Conservation (phyloP, 306 rosid species). For the Glycine tomentella region DNA sequence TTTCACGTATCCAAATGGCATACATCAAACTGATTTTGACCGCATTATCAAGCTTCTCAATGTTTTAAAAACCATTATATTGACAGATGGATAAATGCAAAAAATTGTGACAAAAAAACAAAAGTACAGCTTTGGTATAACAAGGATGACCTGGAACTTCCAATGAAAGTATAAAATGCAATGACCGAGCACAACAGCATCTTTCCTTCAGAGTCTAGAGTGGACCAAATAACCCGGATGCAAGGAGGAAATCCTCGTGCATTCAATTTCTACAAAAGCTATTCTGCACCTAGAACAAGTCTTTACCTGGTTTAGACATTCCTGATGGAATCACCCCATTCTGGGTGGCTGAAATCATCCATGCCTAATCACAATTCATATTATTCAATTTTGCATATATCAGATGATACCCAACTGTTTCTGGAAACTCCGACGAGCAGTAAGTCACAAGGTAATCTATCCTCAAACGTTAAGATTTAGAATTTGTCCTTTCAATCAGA, state of each 20-base stretch:
- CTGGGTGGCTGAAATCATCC: conserved; percentile 32
- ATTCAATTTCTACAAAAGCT: conserved; percentile 29
- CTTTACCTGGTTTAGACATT: conserved; percentile 5
- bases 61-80: conserved; percentile 23
- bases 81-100: conserved; percentile 38
- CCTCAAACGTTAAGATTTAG: conserved; percentile 35
- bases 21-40: conserved; percentile 26
- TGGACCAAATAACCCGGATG: conserved; percentile 39
- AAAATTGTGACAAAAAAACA: too few species aligned
- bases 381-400: conserved; percentile 38
- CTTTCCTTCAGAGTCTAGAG: conserved; percentile 31
- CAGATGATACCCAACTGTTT: conserved; percentile 46
- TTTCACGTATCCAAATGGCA: conserved; percentile 36
- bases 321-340: conserved; percentile 42
- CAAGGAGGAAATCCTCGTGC: conserved; percentile 37
- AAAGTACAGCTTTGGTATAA: conserved; percentile 38
- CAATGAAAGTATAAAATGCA: conserved; percentile 22
- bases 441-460: conserved; percentile 38
- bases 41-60: conserved; percentile 34
- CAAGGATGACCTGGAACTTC: conserved; percentile 33
- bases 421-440: conserved; percentile 23
- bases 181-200: conserved; percentile 23
- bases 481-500: conserved; percentile 5
- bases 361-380: conserved; percentile 12
- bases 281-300: conserved; percentile 30